These are phyloP conservation scores for Neonectria hederae DNA, from an alignment of 2,329 filamentous ascomycete species.

Conservation along the genomic window DNA sequence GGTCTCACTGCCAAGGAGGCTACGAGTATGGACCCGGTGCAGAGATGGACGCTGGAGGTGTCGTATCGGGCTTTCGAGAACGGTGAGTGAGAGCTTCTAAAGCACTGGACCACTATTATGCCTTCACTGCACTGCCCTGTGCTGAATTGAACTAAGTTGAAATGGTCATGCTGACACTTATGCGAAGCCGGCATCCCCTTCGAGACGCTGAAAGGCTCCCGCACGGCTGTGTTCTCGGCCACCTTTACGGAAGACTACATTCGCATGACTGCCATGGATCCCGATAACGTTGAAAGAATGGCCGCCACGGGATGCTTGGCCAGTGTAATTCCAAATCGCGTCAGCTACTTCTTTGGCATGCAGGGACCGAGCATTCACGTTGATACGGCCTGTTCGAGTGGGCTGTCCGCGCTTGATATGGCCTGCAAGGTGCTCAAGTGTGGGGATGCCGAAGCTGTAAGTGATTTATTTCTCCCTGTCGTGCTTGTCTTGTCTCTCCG, in stretches of 20 bases:
- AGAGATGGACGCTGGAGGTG: constrained; percentile 58
- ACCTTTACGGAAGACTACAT: background rate
- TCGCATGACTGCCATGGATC: background rate
- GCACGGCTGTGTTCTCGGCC: background rate
- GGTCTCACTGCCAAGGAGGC: constrained; percentile 44
- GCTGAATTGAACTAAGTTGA: background rate
- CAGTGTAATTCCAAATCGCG: background rate
- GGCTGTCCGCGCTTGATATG: background rate
- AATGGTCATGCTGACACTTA: no score
- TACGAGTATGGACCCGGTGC: constrained; percentile 58
- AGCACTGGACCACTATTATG: background rate
- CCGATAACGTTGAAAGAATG: background rate
- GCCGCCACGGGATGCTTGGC: background rate
- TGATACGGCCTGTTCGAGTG: background rate
- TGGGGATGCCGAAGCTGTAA: background rate
- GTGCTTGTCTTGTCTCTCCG: no score
- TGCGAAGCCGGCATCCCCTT: background rate
- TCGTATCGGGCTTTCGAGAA: constrained; percentile 59
- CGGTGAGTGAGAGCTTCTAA: constrained; percentile 35
- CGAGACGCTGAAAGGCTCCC: background rate
- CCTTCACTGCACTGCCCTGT: background rate
- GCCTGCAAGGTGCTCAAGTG: background rate
- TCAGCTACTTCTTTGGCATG: background rate
- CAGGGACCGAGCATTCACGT: background rate
- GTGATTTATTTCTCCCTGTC: background rate